phyloP scores from a whole-genome alignment of 2,329 filamentous ascomycete species.

The Pseudocercospora fuligena region DNA sequence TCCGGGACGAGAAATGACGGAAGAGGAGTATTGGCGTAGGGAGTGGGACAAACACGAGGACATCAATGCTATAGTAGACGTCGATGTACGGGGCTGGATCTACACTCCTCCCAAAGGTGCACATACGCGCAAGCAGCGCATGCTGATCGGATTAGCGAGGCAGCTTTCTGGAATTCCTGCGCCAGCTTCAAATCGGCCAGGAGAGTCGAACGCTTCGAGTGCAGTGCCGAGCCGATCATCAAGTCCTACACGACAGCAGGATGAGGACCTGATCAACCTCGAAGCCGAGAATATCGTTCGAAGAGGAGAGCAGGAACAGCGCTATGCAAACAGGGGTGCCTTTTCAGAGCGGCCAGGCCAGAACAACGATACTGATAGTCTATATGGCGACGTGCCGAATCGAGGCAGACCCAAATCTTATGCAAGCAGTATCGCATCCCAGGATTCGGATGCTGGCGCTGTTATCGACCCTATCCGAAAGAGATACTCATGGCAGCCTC shows the following conservation, averaged over 20 bases:
- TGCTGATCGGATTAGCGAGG: constrained; percentile 83
- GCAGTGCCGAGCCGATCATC: constrained; percentile 48
- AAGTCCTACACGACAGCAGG: constrained; percentile 52
- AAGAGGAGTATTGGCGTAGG: constrained; percentile 70
- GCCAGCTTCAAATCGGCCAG: constrained; percentile 52
- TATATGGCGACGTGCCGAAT: constrained; percentile 41
- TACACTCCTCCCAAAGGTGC: constrained; percentile 85
- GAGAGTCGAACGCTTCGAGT: constrained; percentile 47
- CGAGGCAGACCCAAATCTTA: constrained; percentile 26
- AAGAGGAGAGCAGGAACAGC: constrained; percentile 71
- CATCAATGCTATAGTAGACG: constrained; percentile 84
- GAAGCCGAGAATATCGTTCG: constrained; percentile 79
- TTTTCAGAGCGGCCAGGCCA: constrained; percentile 71
- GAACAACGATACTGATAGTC: constrained; percentile 48
- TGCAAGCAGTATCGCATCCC: constrained; percentile 33
- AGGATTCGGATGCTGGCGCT: constrained; percentile 28
- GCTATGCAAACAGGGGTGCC: constrained; percentile 66
- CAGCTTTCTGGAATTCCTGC: constrained; percentile 85
- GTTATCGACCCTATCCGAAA: constrained; percentile 49
- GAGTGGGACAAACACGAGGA: constrained; percentile 83
- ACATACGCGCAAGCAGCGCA: constrained; percentile 82
- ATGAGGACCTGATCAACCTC: constrained; percentile 70
- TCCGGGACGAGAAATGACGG: constrained; percentile 31
- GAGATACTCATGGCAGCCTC: constrained; percentile 55
- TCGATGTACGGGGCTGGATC: constrained; percentile 94